Percentiles rank a stretch among this genome's conserved stretches.
Conservation (phyloP, 768 basidiomycete genomes). For the Boletus subparvulus region DNA sequence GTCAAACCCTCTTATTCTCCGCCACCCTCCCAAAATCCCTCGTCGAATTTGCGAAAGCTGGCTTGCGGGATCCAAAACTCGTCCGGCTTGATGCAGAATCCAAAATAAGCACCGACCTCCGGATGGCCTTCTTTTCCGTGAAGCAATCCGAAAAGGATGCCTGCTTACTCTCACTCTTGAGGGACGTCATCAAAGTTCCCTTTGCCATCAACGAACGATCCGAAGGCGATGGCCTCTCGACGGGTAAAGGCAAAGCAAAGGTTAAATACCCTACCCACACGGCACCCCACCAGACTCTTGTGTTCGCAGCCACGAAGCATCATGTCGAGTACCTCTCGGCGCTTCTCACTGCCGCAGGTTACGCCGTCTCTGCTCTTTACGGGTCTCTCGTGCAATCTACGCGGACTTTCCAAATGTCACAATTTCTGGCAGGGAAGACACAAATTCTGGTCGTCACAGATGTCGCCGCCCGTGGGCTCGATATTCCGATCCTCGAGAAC, state of each 20-base stretch:
- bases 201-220: slow-evolving; percentile 38
- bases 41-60: slow-evolving; percentile 98
- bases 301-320: slow-evolving; percentile 97
- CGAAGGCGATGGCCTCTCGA: slow-evolving; percentile 33
- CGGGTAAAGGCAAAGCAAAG: slow-evolving; percentile 52
- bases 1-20: slow-evolving; percentile 94
- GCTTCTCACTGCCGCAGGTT: slow-evolving; percentile 77
- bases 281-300: slow-evolving; percentile 85
- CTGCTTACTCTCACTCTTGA: slow-evolving; percentile 75
- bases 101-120: slow-evolving; percentile 91
- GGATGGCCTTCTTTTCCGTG: slow-evolving; percentile 91
- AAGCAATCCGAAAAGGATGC: slow-evolving; percentile 95
- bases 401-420: slow-evolving; percentile 85
- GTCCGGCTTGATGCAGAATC: slow-evolving; percentile 95
- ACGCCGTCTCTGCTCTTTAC: slow-evolving; percentile 91
- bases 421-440: slow-evolving; percentile 78
- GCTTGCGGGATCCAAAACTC: slow-evolving; percentile 88
- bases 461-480: slow-evolving; percentile 96
- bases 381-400: slow-evolving; percentile 93
- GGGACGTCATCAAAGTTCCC: slow-evolving; percentile 86
- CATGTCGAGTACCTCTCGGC: slow-evolving; percentile 93
- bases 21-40: slow-evolving; percentile 95
- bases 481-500: slow-evolving; percentile 94
- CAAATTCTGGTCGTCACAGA: slow-evolving; percentile 94
- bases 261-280: slow-evolving; percentile 48